These are phyloP conservation scores for Lyophyllum shimeji DNA, from an alignment of 768 basidiomycete species.

Conservation along the genomic window DNA sequence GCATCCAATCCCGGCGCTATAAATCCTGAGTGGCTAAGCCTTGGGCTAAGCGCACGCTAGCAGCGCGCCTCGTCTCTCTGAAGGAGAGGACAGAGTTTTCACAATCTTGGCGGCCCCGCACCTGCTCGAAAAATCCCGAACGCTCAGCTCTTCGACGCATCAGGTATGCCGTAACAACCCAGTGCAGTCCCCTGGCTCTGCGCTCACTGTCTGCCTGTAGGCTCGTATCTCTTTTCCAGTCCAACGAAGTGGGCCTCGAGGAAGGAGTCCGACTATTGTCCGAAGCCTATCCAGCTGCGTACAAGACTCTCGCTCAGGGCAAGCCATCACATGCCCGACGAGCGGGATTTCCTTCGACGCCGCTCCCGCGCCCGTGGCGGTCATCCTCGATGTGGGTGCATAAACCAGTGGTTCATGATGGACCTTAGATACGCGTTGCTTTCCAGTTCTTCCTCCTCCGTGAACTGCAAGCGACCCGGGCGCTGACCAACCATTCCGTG, in stretches of 20 bases:
- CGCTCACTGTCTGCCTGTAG: not conserved
- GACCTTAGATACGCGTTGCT: no score
- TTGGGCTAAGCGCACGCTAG: slow-evolving; percentile 14
- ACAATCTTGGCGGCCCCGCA: slow-evolving; percentile 10
- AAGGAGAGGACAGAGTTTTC: slow-evolving; percentile 2
- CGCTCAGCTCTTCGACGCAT: not conserved
- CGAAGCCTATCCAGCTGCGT: slow-evolving; percentile 5
- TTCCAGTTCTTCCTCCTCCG: slow-evolving; percentile 10
- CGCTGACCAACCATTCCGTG: slow-evolving; percentile 13
- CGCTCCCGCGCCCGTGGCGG: slow-evolving; percentile 3
- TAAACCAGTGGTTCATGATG: not conserved
- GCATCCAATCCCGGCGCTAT: not conserved
- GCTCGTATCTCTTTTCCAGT: slow-evolving; percentile 3
- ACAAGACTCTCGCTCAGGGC: slow-evolving; percentile 7
- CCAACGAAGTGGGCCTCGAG: not conserved
- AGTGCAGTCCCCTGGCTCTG: not conserved
- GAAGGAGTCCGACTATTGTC: not conserved
- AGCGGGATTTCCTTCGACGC: slow-evolving; percentile 11
- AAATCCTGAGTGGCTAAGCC: not conserved
- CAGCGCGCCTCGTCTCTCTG: slow-evolving; percentile 11
- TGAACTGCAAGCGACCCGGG: slow-evolving; percentile 12
- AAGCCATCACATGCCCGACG: slow-evolving; percentile 13
- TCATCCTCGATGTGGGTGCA: slow-evolving; percentile 13
- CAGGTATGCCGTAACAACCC: not conserved
- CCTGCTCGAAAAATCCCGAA: slow-evolving; percentile 1